Evolutionary conservation across 139 green algal species (phyloP).

Genomic region (Pseudopediastrum boryanum): DNA sequence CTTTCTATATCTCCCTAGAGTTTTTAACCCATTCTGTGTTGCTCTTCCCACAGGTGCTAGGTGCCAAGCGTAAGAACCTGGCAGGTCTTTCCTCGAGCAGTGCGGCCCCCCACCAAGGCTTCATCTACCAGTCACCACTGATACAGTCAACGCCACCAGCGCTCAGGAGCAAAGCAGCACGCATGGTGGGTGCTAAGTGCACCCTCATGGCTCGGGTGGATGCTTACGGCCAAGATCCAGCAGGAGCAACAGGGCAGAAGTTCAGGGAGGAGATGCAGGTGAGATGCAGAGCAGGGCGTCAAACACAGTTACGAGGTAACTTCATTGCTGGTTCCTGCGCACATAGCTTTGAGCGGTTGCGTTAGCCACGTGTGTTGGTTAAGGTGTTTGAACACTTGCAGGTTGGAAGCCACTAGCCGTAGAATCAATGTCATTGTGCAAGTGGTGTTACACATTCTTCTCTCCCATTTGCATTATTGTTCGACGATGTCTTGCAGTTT

Average conservation of each 20-base stretch:
- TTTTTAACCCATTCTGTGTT: not conserved
- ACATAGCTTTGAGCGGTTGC: too few species aligned
- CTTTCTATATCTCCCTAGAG: conserved; percentile 1
- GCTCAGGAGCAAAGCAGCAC: conserved; percentile 71
- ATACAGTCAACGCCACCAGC: conserved; percentile 77
- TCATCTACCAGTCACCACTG: conserved; percentile 71
- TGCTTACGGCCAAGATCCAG: conserved; percentile 78
- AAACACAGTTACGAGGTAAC: conserved; percentile 51
- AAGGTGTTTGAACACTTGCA: too few species aligned
- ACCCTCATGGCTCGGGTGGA: conserved; percentile 94
- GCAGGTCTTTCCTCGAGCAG: conserved; percentile 80
- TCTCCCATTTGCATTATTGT: too few species aligned
- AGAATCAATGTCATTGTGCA: too few species aligned
- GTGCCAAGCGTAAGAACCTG: conserved; percentile 85
- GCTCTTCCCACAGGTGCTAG: conserved; percentile 76
- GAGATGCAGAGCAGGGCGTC: not conserved
- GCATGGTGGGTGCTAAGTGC: conserved; percentile 90
- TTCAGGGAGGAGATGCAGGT: conserved; percentile 36
- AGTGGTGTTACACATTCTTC: too few species aligned
- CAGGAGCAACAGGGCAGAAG: conserved; percentile 22
- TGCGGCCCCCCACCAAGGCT: conserved; percentile 78
- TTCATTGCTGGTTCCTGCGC: too few species aligned
- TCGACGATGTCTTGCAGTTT: too few species aligned
- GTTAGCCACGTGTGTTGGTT: too few species aligned
- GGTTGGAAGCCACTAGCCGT: too few species aligned